These are phyloP conservation scores for Fragilariopsis cylindrus DNA, from an alignment of 108 stramenopile genomes.

Conservation along the genomic window DNA sequence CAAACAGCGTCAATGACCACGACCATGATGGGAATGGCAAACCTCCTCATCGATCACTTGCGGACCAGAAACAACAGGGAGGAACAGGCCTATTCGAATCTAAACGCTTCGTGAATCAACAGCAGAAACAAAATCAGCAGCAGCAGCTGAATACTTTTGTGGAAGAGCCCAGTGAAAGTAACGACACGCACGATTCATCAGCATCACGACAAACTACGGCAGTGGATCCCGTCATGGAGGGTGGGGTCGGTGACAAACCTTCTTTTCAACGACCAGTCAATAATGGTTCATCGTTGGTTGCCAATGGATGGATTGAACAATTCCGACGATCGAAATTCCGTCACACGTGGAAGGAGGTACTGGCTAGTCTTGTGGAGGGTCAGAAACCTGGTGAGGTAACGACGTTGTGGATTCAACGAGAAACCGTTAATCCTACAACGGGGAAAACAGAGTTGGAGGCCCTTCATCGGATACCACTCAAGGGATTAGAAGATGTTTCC, in stretches of 20 bases:
- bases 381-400: conserved; percentile 81
- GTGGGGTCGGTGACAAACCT: conserved; percentile 29
- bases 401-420: conserved; percentile 91
- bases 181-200: background rate
- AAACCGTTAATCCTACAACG: conserved; percentile 46
- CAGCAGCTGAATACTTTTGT: background rate
- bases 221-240: background rate
- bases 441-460: conserved; percentile 75
- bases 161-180: conserved; percentile 1
- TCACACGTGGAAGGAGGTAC: conserved; percentile 81
- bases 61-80: too few species aligned
- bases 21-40: background rate
- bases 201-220: background rate
- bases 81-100: background rate
- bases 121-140: background rate
- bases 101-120: background rate
- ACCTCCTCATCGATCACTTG: background rate
- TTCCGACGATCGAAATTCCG: conserved; percentile 85
- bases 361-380: conserved; percentile 75
- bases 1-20: background rate
- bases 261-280: conserved; percentile 75
- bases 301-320: conserved; percentile 88
- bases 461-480: conserved; percentile 86
- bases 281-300: conserved; percentile 69
- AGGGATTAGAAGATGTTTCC: conserved; percentile 68